Conservation (phyloP, 2,329 filamentous ascomycete genomes). For the Clarireedia hainanense region DNA sequence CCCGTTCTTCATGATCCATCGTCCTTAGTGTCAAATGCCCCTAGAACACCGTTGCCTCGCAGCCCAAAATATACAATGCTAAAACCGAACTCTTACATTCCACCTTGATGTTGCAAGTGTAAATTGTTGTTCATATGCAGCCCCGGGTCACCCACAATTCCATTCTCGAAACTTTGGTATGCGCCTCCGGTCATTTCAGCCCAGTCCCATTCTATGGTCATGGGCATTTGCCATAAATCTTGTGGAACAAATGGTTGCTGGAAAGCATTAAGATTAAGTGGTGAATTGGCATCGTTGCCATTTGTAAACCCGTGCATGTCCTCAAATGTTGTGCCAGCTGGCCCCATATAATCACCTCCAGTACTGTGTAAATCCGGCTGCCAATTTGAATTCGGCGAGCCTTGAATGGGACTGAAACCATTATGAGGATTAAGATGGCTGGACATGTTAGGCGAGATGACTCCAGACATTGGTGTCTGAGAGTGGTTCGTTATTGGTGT, state of each 20-base stretch:
- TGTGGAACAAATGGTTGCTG: constrained; percentile 86
- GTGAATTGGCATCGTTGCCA: constrained; percentile 25
- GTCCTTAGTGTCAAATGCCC: not conserved
- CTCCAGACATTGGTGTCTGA: constrained; percentile 19
- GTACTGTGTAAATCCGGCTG: constrained; percentile 14
- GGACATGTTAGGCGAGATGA: constrained; percentile 21
- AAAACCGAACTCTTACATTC: not conserved
- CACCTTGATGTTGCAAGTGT: constrained; percentile 21
- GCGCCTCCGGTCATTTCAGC: constrained; percentile 59
- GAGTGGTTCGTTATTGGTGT: constrained; percentile 20
- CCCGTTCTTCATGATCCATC: not conserved
- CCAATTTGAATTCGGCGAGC: constrained; percentile 18
- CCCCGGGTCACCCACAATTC: constrained; percentile 28
- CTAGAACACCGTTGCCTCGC: not conserved
- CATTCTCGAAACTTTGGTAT: constrained; percentile 58
- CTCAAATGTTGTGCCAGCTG: constrained; percentile 23
- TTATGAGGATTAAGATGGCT: constrained; percentile 23
- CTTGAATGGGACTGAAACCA: constrained; percentile 22
- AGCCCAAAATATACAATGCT: not conserved
- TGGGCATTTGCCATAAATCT: constrained; percentile 91
- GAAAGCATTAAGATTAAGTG: constrained; percentile 41
- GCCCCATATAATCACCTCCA: constrained; percentile 21
- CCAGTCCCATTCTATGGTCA: constrained; percentile 79
- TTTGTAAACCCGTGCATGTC: constrained; percentile 23
- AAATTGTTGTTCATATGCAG: constrained; percentile 20